Base-by-base conservation (phyloP, 495 filamentous ascomycete genomes). In the Penicillium pancosmium region DNA sequence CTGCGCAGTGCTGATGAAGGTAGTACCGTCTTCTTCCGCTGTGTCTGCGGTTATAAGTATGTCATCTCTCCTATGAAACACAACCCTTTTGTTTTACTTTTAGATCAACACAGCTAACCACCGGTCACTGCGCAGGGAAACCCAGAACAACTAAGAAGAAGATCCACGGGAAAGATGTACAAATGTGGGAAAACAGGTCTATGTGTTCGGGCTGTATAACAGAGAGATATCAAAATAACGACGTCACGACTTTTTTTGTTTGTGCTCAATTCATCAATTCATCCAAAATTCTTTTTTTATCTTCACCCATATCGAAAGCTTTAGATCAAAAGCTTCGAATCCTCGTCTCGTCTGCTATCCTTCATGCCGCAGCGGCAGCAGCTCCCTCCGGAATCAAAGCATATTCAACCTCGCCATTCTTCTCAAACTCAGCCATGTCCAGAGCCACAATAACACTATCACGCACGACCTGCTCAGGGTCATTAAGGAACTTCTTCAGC, bases 401-500 rank as follows among this genome's bases (percentile, higher is more conserved):
- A 79, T 99, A 99, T 67, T 99, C 91, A 16, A 85, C 75, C 74
- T 95, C 84, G 16, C 89, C 89, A 67, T 84, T 91, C 82, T 89
- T 92, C 82, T 99, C 94, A 68, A 89, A 97, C 70, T 96, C 92
- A 2, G 92, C 94, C 95, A 99, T 99, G 70, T 99, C 94, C 54
- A 99, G 76, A 18, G 94, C 94, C 50, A 99, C 94, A 62, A 97
- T 83, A 33, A 96, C 87, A 69, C 93, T 97, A 66, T 99, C 94
- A 51, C 92, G 84, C 36, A 99, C 94, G 3, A 99, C 92, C 64
- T 90, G 84, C 73, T 97, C 94, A 41, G 88, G 84, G 72, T 98
- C 95, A 64, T 96, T 80, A 50, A 96, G 74, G 76, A 96, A 98
- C 60, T 80, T 82, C 76, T 85, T 89, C 73, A 99, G 68, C 4